Percentiles rank a stretch among this genome's conserved stretches.
Conservation (phyloP, 768 basidiomycete species). For the Candolleomyces aberdarensis region DNA sequence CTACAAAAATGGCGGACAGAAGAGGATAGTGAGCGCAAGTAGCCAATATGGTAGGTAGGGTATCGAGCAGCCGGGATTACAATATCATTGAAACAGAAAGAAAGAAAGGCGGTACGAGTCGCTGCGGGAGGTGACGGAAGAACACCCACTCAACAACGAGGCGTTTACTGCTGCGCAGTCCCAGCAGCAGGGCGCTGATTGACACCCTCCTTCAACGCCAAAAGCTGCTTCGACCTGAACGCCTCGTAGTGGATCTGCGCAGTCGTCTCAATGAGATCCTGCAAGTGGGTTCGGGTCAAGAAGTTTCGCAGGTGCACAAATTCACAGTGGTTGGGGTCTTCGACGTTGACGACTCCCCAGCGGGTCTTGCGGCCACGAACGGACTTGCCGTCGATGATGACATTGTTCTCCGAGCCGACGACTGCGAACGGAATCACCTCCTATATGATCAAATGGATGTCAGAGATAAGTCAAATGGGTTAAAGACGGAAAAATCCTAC, state of each 20-base stretch:
- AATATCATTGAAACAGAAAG: neutral
- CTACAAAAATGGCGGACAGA: neutral
- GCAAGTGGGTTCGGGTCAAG: conserved; percentile 94
- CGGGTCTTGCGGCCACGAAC: conserved; percentile 96
- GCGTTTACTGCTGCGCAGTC: conserved; percentile 27
- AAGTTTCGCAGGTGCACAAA: conserved; percentile 97
- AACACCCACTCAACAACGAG: neutral
- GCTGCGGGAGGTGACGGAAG: no score
- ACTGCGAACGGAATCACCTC: conserved; percentile 95
- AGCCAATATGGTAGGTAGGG: neutral
- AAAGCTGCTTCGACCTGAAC: conserved; percentile 96
- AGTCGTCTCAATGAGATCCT: conserved; percentile 98
- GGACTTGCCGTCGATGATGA: conserved; percentile 93
- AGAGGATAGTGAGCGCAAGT: no score
- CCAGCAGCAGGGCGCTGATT: conserved; percentile 54
- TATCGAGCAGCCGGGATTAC: conserved; percentile 1
- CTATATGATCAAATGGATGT: conserved; percentile 37
- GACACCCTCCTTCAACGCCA: conserved; percentile 95
- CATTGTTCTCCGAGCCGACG: conserved; percentile 94
- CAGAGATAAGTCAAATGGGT: neutral
- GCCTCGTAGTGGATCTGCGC: conserved; percentile 99
- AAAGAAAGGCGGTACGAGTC: neutral
- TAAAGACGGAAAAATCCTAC: conserved; percentile 42
- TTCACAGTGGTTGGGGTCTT: conserved; percentile 96
- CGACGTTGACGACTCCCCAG: conserved; percentile 98